Evolutionary conservation across 2,329 filamentous ascomycete species (phyloP).

Genomic region (Fusarium tuaranense): DNA sequence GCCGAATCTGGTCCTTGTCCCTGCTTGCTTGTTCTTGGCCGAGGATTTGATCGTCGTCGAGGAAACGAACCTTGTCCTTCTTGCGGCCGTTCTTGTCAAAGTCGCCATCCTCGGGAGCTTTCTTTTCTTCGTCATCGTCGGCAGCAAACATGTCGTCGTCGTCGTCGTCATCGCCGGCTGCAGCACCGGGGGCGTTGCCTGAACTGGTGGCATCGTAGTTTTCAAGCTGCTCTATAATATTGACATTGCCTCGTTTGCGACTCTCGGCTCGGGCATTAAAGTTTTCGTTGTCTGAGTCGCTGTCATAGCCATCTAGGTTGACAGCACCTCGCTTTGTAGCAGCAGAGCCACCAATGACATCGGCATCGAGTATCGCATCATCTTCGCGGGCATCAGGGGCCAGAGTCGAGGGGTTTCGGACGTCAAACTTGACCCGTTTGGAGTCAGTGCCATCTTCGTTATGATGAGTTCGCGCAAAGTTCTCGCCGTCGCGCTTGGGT

Average conservation of each 20-base stretch:
- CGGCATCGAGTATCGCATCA: conserved; percentile 83
- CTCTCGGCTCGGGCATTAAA: conserved; percentile 81
- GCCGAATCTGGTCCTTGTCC: conserved; percentile 76
- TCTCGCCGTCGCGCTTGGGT: conserved; percentile 86
- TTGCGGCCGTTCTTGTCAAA: conserved; percentile 64
- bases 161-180: conserved; percentile 69
- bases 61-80: conserved; percentile 71
- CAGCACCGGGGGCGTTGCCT: conserved; percentile 60
- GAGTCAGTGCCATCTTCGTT: conserved; percentile 62
- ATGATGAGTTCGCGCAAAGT: conserved; percentile 81
- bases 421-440: conserved; percentile 92
- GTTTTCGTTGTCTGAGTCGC: conserved; percentile 91
- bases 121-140: conserved; percentile 64
- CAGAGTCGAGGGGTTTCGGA: conserved; percentile 92
- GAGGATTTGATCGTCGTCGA: conserved; percentile 74
- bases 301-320: conserved; percentile 97
- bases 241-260: conserved; percentile 62
- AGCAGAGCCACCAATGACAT: conserved; percentile 86
- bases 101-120: conserved; percentile 48
- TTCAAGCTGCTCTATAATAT: conserved; percentile 65
- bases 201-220: conserved; percentile 62
- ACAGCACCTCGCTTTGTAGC: conserved; percentile 92
- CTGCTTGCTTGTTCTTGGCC: conserved; percentile 82
- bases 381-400: conserved; percentile 82
- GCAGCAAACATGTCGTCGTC: conserved; percentile 81